phyloP scores from a whole-genome alignment of 2,329 filamentous ascomycete species.

The Microthyrium microscopicum region DNA sequence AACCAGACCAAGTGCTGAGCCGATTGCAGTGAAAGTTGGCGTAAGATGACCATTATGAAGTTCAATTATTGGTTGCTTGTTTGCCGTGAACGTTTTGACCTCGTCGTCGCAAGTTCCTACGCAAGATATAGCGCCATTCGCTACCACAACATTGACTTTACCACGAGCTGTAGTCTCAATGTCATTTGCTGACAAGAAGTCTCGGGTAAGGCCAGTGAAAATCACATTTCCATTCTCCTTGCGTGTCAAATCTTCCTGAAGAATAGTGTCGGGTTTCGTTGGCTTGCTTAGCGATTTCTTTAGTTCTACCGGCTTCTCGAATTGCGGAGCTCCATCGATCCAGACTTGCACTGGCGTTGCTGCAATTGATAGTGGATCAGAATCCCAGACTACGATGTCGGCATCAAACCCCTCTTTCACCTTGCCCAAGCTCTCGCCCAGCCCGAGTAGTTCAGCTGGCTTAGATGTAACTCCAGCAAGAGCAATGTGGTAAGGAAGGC shows the following conservation, averaged over 20 bases:
- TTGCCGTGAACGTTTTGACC: slow-evolving; percentile 13
- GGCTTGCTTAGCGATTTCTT: slow-evolving; percentile 20
- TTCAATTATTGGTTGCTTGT: slow-evolving; percentile 24
- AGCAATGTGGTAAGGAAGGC: slow-evolving; percentile 24
- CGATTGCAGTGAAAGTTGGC: slow-evolving; percentile 43
- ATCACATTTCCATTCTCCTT: neutral
- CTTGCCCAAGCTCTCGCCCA: slow-evolving; percentile 24
- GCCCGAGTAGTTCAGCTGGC: slow-evolving; percentile 23
- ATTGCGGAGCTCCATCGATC: slow-evolving; percentile 32
- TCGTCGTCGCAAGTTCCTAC: neutral
- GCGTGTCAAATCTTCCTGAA: no score
- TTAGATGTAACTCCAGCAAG: slow-evolving; percentile 23
- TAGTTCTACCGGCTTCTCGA: slow-evolving; percentile 19
- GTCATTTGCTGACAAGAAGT: slow-evolving; percentile 2
- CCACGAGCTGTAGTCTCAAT: neutral
- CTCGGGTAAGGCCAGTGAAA: slow-evolving; percentile 3
- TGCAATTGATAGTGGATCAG: slow-evolving; percentile 23
- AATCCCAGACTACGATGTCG: slow-evolving; percentile 27
- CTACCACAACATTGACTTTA: slow-evolving; percentile 2
- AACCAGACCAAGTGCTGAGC: slow-evolving; percentile 42
- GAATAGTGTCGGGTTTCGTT: neutral
- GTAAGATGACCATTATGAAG: slow-evolving; percentile 45
- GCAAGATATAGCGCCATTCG: slow-evolving; percentile 3
- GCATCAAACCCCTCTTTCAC: slow-evolving; percentile 25
- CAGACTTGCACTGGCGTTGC: slow-evolving; percentile 25